Percentiles rank a stretch among this genome's conserved stretches.
Evolutionary conservation across 345 rosid genomes (phyloP).

Genomic region (Murraya paniculata): DNA sequence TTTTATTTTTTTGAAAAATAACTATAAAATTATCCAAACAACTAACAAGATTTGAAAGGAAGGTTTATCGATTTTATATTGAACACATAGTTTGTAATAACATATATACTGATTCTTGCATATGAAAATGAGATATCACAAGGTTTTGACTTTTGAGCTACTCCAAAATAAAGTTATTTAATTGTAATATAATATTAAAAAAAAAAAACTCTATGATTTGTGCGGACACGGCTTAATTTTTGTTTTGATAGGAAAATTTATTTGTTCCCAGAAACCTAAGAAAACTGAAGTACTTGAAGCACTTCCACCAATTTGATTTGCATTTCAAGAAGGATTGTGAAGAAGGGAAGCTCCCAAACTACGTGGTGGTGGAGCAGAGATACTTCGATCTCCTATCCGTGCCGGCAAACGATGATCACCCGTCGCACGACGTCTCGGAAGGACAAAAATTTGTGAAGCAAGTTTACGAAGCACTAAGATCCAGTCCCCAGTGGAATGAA

Average conservation of each 20-base stretch:
- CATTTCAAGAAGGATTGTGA: constrained; percentile 40
- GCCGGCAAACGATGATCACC: constrained; percentile 56
- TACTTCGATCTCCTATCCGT: constrained; percentile 33
- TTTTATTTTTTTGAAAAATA: too few species aligned
- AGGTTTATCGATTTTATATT: too few species aligned
- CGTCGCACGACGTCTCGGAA: constrained; percentile 52
- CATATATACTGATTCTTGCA: too few species aligned
- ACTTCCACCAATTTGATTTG: constrained; percentile 42
- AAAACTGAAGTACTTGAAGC: constrained; percentile 33
- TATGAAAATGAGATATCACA: too few species aligned
- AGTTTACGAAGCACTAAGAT: constrained; percentile 50
- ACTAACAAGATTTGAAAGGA: too few species aligned
- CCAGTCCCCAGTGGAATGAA: constrained; percentile 58
- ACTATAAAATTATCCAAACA: too few species aligned
- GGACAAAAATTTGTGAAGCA: constrained; percentile 55
- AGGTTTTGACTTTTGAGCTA: too few species aligned
- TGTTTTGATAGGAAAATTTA: not conserved
- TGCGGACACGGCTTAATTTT: too few species aligned
- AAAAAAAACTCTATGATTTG: too few species aligned
- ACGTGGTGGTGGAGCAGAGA: constrained; percentile 48
- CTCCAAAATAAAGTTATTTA: too few species aligned
- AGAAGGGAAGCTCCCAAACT: constrained; percentile 52
- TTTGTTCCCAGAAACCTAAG: constrained; percentile 38
- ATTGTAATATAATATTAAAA: too few species aligned
- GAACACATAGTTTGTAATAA: too few species aligned